Percentiles rank a stretch among this genome's conserved stretches.
Conservation (phyloP, 495 filamentous ascomycete genomes). For the Xylona heveae region DNA sequence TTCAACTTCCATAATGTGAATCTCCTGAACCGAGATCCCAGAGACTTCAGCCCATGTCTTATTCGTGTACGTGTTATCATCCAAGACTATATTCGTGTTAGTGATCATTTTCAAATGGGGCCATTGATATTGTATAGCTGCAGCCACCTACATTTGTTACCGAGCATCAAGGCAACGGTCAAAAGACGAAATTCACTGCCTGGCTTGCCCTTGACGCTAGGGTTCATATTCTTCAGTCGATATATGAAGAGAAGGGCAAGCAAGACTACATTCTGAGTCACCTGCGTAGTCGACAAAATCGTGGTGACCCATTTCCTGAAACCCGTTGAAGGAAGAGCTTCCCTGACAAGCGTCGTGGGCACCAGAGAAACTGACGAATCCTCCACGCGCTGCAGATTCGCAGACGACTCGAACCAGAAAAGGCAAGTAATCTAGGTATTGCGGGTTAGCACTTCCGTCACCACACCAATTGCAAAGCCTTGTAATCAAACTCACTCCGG, state of each 20-base stretch:
- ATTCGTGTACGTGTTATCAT: slow-evolving; percentile 99
- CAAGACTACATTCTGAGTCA: slow-evolving; percentile 87
- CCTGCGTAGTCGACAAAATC: slow-evolving; percentile 83
- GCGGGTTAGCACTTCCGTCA: no score
- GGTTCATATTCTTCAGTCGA: slow-evolving; percentile 74
- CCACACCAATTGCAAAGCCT: slow-evolving; percentile 5
- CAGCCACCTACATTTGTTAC: slow-evolving; percentile 73
- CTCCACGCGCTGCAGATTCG: slow-evolving; percentile 52
- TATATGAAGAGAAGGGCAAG: slow-evolving; percentile 87
- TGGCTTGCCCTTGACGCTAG: slow-evolving; percentile 65
- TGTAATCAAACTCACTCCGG: slow-evolving; percentile 31
- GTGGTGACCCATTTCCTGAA: slow-evolving; percentile 90
- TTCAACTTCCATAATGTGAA: slow-evolving; percentile 98
- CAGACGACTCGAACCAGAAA: slow-evolving; percentile 94
- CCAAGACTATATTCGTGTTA: slow-evolving; percentile 59
- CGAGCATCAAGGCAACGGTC: slow-evolving; percentile 92
- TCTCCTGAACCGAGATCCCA: slow-evolving; percentile 80
- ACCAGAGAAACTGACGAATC: slow-evolving; percentile 26
- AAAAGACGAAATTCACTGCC: slow-evolving; percentile 93
- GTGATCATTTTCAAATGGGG: slow-evolving; percentile 12
- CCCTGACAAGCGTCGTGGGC: slow-evolving; percentile 32
- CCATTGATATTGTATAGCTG: neutral
- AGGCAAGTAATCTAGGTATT: slow-evolving; percentile 85
- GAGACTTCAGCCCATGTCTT: slow-evolving; percentile 99
- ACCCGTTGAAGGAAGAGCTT: slow-evolving; percentile 50